Conservation (phyloP, 768 basidiomycete species). For the Mycena filopes region DNA sequence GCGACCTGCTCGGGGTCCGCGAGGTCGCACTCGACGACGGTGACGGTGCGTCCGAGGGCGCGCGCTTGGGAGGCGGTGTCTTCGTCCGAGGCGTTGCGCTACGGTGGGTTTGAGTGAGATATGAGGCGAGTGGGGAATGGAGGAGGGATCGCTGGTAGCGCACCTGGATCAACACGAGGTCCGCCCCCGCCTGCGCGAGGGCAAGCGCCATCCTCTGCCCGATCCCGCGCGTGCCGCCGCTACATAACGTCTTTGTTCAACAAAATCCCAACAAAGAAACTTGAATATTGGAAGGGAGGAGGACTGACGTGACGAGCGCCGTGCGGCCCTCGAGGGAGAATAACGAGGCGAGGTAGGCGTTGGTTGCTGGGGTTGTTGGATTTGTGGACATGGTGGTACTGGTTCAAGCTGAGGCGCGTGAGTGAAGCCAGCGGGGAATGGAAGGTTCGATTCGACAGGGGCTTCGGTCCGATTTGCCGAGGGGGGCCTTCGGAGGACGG, state of each 20-base stretch:
- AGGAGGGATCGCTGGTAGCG: not conserved
- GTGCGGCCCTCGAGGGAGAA: conserved; percentile 31
- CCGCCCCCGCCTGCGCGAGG: conserved; percentile 35
- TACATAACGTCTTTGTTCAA: not conserved
- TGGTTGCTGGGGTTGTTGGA: no score
- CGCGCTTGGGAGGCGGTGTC: conserved; percentile 28
- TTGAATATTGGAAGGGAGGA: no score
- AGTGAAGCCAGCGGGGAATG: not conserved
- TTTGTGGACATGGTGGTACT: not conserved
- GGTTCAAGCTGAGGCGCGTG: not conserved
- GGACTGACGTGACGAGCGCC: conserved; percentile 28
- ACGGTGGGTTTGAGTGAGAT: not conserved
- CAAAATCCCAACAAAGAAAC: not conserved
- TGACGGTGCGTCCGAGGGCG: conserved; percentile 27
- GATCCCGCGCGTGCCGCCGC: conserved; percentile 36
- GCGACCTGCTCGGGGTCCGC: conserved; percentile 26
- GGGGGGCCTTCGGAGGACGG: not conserved
- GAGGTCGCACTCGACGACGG: conserved; percentile 35
- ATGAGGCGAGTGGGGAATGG: no score
- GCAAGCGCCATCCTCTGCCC: conserved; percentile 37
- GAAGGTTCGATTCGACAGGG: not conserved
- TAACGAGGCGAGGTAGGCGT: conserved; percentile 22
- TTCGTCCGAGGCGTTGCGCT: conserved; percentile 30
- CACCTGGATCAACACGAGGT: conserved; percentile 37
- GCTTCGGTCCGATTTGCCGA: not conserved